Evolutionary conservation across 2,329 filamentous ascomycete genomes (phyloP).

Genomic region (Chalaropsis ovoidea): DNA sequence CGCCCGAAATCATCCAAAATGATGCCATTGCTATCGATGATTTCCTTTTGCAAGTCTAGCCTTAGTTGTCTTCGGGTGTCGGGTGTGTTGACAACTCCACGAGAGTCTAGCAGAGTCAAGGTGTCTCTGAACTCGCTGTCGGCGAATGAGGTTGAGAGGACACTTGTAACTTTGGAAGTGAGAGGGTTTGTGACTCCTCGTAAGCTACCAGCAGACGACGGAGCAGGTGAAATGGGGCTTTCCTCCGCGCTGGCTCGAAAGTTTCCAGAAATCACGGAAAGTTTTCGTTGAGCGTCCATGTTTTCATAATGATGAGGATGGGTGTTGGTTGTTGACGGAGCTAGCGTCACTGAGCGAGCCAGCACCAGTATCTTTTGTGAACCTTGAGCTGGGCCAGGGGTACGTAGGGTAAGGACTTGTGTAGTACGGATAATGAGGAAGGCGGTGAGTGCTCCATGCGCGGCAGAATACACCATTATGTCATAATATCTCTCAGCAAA

Average conservation of each 20-base stretch:
- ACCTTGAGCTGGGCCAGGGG: background rate
- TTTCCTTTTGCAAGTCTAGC: slow-evolving; percentile 77
- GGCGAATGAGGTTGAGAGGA: slow-evolving; percentile 84
- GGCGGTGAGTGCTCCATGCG: background rate
- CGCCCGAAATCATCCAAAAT: slow-evolving; percentile 80
- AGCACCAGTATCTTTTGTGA: background rate
- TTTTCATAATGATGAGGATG: background rate
- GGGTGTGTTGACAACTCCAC: slow-evolving; percentile 60
- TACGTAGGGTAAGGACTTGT: background rate
- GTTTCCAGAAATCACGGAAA: slow-evolving; percentile 11
- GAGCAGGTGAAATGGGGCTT: slow-evolving; percentile 27
- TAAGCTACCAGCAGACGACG: slow-evolving; percentile 32
- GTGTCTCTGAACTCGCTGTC: slow-evolving; percentile 86
- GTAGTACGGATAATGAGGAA: background rate
- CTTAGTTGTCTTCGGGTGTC: slow-evolving; percentile 70
- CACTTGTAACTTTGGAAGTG: slow-evolving; percentile 68
- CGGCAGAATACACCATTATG: slow-evolving; percentile 5
- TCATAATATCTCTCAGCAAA: slow-evolving; percentile 2
- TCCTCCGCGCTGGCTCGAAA: background rate
- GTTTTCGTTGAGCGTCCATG: slow-evolving; percentile 19
- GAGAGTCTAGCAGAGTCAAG: slow-evolving; percentile 63
- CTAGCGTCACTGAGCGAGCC: background rate
- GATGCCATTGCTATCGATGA: slow-evolving; percentile 83
- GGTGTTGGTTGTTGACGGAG: background rate
- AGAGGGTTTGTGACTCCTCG: slow-evolving; percentile 44